These are phyloP conservation scores for Digitaria exilis DNA, from an alignment of 202 grass and related monocot genomes.

Conservation along the genomic window DNA sequence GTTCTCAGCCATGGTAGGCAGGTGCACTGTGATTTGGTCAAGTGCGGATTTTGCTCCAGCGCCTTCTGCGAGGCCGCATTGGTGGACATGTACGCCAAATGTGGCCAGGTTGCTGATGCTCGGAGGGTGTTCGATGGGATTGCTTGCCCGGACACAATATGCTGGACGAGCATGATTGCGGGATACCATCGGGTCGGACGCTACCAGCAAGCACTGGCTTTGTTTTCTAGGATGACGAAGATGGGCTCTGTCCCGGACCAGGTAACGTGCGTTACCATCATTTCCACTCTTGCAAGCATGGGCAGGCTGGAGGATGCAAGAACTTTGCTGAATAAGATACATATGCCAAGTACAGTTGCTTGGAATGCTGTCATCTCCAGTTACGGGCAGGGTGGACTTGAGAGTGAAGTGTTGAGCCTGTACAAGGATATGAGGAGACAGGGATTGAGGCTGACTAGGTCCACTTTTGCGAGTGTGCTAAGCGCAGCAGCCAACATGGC, in stretches of 20 bases:
- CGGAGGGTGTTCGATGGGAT: conserved; percentile 51
- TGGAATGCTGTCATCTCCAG: conserved; percentile 73
- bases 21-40: conserved; percentile 54
- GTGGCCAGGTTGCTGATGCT: conserved; percentile 39
- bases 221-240: conserved; percentile 58
- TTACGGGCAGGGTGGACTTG: conserved; percentile 35
- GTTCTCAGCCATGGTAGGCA: conserved; percentile 44
- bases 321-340: conserved; percentile 42
- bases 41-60: conserved; percentile 45
- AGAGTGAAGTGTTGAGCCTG: conserved; percentile 47
- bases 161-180: conserved; percentile 63
- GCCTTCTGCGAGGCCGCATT: conserved; percentile 57
- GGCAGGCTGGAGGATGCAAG: conserved; percentile 44
- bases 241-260: conserved; percentile 42
- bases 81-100: conserved; percentile 64
- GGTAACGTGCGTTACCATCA: conserved; percentile 40
- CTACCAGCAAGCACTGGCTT: conserved; percentile 36
- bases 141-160: conserved; percentile 47
- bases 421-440: conserved; percentile 59
- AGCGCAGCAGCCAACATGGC: conserved; percentile 50
- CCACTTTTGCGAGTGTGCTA: conserved; percentile 66
- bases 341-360: conserved; percentile 42
- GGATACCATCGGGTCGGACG: conserved; percentile 44
- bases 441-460: conserved; percentile 50
- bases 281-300: conserved; percentile 55